Base-by-base conservation (phyloP, 1,284 basidiomycete species). In the Trichosporon inkin region DNA sequence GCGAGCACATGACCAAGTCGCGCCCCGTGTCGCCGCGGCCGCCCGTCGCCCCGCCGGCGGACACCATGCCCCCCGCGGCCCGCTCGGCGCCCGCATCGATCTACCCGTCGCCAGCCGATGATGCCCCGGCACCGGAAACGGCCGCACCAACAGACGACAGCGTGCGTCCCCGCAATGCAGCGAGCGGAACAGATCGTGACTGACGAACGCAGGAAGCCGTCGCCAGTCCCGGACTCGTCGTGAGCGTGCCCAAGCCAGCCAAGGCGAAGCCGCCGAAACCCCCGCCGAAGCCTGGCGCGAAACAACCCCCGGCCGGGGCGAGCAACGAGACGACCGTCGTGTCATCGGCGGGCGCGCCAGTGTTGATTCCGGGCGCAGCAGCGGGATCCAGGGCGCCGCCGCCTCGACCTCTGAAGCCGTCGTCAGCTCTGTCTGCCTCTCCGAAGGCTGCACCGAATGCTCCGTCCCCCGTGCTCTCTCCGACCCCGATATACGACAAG, bases 181-280 rank as follows among this genome's bases (percentile, higher is more conserved):
- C n/a, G n/a, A n/a, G n/a, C n/a, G n/a, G n/a, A n/a, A n/a, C n/a
- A n/a, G n/a, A n/a, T n/a, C n/a, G 10, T 49, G 24, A 17, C 44
- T 49, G 44, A 49, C 44, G 28, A n/a, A 24, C 10, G 44, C 22
- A 49, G 44, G 44, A 28, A 10, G 22, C 22, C 14, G n/a, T 32
- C 13, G 44, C 28, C 24, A 32, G 28, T 14, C 44, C 44, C 4
- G 14, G 22, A 20, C 24, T 28, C 1, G 24, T 28, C 10, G 44
- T 28, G 14, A 49, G n/a, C 24, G 44, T n/a, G 1, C 44, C 44
- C 22, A 22, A 49, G 16, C 13, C 44, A 13, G 24, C 19, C 24
- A 56, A 47, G 22, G 16, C 40, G 10, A 44, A 34, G 28, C 55
- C 55, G 16, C 28, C 55, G 10, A 47, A 28, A 11, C 44, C 44